phyloP scores from a whole-genome alignment of 495 filamentous ascomycete species.

The Penicillium herquei region DNA sequence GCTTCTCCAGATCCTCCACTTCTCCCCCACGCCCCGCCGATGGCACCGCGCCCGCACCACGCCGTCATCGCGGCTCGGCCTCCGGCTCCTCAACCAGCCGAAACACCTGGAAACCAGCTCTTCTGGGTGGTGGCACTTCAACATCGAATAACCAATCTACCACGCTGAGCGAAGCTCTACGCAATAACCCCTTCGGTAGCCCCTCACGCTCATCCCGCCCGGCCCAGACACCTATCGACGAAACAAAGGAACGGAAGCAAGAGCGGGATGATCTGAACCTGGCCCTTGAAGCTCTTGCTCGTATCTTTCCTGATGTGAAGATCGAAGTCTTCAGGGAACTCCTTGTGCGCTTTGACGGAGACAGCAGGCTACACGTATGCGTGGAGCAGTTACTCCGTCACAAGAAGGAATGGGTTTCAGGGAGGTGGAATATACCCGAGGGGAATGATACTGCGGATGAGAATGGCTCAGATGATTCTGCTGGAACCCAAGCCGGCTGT shows the following conservation, averaged over 20 bases:
- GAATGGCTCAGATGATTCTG: slow-evolving; percentile 10
- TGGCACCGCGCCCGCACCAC: slow-evolving; percentile 17
- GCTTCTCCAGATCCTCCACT: slow-evolving; percentile 38
- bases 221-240: slow-evolving; percentile 11
- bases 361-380: slow-evolving; percentile 80
- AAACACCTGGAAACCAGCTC: slow-evolving; percentile 14
- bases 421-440: slow-evolving; percentile 60
- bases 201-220: slow-evolving; percentile 32
- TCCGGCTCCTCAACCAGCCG: slow-evolving; percentile 21
- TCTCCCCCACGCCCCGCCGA: slow-evolving; percentile 31
- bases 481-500: not conserved
- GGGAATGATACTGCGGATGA: slow-evolving; percentile 19
- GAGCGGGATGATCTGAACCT: slow-evolving; percentile 71
- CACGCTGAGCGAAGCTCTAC: slow-evolving; percentile 41
- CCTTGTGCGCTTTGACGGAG: slow-evolving; percentile 73
- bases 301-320: slow-evolving; percentile 82
- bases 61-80: slow-evolving; percentile 10
- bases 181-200: slow-evolving; percentile 46
- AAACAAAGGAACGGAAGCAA: slow-evolving; percentile 29
- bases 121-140: not conserved
- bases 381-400: slow-evolving; percentile 82
- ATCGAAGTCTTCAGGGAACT: slow-evolving; percentile 93
- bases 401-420: slow-evolving; percentile 69
- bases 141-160: slow-evolving; percentile 30
- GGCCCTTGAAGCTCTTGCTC: slow-evolving; percentile 65